A percentile compares a stretch with the other conserved stretches of the same genome.
phyloP scores from a whole-genome alignment of 306 rosid species.

The Castanea crenata region DNA sequence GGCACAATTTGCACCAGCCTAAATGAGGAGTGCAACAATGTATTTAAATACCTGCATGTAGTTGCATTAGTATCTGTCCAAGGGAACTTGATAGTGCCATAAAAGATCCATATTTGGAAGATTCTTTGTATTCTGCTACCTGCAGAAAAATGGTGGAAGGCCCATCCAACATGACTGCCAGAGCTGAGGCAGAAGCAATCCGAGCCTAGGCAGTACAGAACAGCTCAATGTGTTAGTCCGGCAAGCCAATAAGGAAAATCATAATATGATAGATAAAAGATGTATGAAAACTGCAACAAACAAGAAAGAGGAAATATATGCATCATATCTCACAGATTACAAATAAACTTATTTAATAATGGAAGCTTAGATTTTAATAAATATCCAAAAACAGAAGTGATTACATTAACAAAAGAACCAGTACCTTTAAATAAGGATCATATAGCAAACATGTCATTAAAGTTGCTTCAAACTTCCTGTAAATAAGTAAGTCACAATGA shows the following conservation, averaged over 20 bases:
- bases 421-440: slow-evolving; percentile 90
- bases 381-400: slow-evolving; percentile 2
- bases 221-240: slow-evolving; percentile 26
- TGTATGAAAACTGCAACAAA: background rate
- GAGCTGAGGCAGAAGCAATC: slow-evolving; percentile 68
- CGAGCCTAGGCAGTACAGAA: slow-evolving; percentile 58
- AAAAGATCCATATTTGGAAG: slow-evolving; percentile 82
- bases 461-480: slow-evolving; percentile 85
- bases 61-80: slow-evolving; percentile 86
- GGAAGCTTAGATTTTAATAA: background rate
- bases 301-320: background rate
- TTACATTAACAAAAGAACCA: slow-evolving; percentile 17
- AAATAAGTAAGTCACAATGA: slow-evolving; percentile 23
- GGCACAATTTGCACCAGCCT: background rate
- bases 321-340: background rate
- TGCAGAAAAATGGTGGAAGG: slow-evolving; percentile 74
- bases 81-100: slow-evolving; percentile 88
- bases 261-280: background rate
- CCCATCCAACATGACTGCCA: slow-evolving; percentile 78
- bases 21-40: background rate
- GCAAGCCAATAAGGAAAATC: slow-evolving; percentile 9
- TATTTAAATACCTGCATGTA: slow-evolving; percentile 65
- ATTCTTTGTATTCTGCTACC: slow-evolving; percentile 84
- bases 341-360: background rate
- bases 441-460: slow-evolving; percentile 81